Conservation (phyloP, 768 basidiomycete species). For the Lactarius psammicola region DNA sequence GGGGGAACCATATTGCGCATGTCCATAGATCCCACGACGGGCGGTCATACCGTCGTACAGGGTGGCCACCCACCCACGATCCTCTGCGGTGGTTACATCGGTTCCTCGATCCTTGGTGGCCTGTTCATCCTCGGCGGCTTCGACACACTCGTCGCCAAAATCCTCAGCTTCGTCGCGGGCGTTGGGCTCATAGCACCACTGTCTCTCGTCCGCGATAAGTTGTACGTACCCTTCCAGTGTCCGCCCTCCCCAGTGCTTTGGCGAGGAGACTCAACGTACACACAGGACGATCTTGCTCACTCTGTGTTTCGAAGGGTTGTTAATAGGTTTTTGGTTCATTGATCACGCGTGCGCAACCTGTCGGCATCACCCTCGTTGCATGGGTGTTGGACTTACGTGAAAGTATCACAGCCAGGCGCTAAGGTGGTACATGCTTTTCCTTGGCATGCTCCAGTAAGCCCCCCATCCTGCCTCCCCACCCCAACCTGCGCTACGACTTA, state of each 20-base stretch:
- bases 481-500: slow-evolving; percentile 24
- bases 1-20: slow-evolving; percentile 77
- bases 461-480: neutral
- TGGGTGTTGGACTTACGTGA: slow-evolving; percentile 13
- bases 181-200: slow-evolving; percentile 85
- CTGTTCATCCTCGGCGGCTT: slow-evolving; percentile 82
- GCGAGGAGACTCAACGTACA: neutral
- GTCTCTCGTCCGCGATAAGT: slow-evolving; percentile 82
- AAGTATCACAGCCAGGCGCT: slow-evolving; percentile 59
- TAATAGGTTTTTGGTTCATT: slow-evolving; percentile 94
- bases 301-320: slow-evolving; percentile 74
- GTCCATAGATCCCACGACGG: slow-evolving; percentile 81
- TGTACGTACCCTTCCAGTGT: slow-evolving; percentile 50
- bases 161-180: slow-evolving; percentile 87
- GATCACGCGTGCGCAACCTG: slow-evolving; percentile 71
- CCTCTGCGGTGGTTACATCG: slow-evolving; percentile 77
- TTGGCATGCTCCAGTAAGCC: slow-evolving; percentile 79
- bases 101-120: slow-evolving; percentile 78
- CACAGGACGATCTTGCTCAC: slow-evolving; percentile 82
- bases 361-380: slow-evolving; percentile 8
- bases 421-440: slow-evolving; percentile 79
- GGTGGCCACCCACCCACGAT: slow-evolving; percentile 73
- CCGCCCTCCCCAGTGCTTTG: neutral
- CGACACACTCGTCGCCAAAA: slow-evolving; percentile 87
- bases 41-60: slow-evolving; percentile 73